These are phyloP conservation scores for Knoxdaviesia capensis DNA, from an alignment of 2,329 filamentous ascomycete genomes.

Conservation along the genomic window DNA sequence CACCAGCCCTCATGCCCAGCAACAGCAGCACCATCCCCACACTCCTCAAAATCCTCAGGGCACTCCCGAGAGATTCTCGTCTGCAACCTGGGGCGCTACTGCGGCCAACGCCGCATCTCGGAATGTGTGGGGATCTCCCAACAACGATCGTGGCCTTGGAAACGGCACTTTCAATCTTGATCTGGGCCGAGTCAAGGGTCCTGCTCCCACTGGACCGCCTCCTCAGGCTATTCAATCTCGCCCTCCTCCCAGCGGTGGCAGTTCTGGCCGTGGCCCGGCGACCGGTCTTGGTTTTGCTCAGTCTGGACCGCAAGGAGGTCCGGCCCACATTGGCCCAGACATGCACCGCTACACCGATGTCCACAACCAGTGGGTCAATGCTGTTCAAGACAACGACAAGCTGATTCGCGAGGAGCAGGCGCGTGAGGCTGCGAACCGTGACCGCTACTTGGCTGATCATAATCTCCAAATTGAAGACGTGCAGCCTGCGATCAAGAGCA, in stretches of 20 bases:
- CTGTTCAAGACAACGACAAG: slow-evolving; percentile 26
- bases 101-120: slow-evolving; percentile 9
- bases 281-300: no score
- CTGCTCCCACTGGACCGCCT: slow-evolving; percentile 24
- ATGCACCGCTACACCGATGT: slow-evolving; percentile 3
- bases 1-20: not conserved
- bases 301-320: no score
- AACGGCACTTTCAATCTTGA: slow-evolving; percentile 58
- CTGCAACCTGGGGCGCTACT: no score
- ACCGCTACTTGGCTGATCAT: slow-evolving; percentile 22
- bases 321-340: not conserved
- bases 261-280: no score
- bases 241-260: not conserved
- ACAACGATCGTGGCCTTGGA: slow-evolving; percentile 49
- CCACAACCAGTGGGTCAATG: slow-evolving; percentile 19
- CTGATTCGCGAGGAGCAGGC: slow-evolving; percentile 18
- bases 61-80: no score
- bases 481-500: slow-evolving; percentile 29
- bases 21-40: slow-evolving; percentile 1
- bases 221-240: slow-evolving; percentile 3
- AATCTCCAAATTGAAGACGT: slow-evolving; percentile 22
- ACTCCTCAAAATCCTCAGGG: no score
- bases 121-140: slow-evolving; percentile 60
- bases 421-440: slow-evolving; percentile 19
- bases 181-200: slow-evolving; percentile 26